Conservation (phyloP, 169 alveolate genomes). For the Eimeria necatrix region DNA sequence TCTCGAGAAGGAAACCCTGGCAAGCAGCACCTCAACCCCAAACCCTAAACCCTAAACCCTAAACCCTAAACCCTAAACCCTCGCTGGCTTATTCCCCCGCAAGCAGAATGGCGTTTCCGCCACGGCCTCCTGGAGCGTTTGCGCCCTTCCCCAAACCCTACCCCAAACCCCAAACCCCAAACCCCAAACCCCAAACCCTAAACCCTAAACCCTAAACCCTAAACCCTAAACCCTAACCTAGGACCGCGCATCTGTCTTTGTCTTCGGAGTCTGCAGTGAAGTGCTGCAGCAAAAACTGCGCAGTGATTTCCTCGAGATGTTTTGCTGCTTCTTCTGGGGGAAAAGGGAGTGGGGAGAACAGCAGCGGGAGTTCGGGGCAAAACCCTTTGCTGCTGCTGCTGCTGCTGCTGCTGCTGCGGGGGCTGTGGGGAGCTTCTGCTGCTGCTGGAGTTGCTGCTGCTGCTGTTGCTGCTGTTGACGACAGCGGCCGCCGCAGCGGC, state of each 20-base stretch:
- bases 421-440: background rate
- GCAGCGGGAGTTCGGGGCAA: background rate
- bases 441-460: background rate
- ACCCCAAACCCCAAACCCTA: background rate
- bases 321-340: background rate
- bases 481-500: background rate
- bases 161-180: too few relatives aligned
- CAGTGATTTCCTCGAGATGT: background rate
- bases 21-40: background rate
- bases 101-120: too few relatives aligned
- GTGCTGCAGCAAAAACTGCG: background rate
- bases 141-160: too few relatives aligned
- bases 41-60: background rate
- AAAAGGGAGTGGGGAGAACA: background rate
- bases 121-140: too few relatives aligned
- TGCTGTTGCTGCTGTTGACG: background rate
- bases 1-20: slow-evolving; percentile 18
- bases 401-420: too few relatives aligned
- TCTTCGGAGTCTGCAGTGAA: background rate
- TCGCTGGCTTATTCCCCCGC: too few relatives aligned
- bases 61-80: background rate
- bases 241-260: background rate
- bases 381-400: background rate
- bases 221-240: background rate
- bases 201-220: background rate